phyloP scores from a whole-genome alignment of 352 stramenopile species.

The Globisporangium viniferum region DNA sequence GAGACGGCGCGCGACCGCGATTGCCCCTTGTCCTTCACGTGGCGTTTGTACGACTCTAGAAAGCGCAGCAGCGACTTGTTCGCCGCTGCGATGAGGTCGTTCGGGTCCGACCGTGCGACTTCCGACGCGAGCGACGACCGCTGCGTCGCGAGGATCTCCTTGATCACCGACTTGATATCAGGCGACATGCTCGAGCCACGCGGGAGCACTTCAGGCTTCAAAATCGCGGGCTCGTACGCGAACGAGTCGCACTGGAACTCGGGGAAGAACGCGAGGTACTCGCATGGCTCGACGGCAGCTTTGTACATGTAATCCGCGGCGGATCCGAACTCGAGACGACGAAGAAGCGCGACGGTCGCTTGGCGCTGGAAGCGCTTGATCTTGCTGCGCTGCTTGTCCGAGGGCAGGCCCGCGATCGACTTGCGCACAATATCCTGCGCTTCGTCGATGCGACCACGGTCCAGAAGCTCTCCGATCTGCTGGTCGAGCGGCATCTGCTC shows the following conservation, averaged over 20 bases:
- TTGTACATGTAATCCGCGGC: conserved; percentile 86
- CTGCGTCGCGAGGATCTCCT: conserved; percentile 57
- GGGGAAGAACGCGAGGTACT: conserved; percentile 87
- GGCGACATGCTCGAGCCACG: conserved; percentile 67
- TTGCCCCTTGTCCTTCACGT: conserved; percentile 69
- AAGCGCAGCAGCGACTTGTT: conserved; percentile 82
- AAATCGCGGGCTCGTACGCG: conserved; percentile 75
- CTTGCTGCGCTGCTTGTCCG: conserved; percentile 86
- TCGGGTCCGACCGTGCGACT: conserved; percentile 50
- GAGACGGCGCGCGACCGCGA: conserved; percentile 36
- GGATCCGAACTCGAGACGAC: conserved; percentile 73
- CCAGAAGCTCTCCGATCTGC: conserved; percentile 79
- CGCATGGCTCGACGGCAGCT: conserved; percentile 77
- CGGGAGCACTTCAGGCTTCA: conserved; percentile 82
- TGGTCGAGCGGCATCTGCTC: conserved; percentile 85
- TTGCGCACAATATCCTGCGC: conserved; percentile 83
- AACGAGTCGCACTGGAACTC: conserved; percentile 79
- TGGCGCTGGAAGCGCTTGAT: conserved; percentile 88
- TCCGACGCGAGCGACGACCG: conserved; percentile 47
- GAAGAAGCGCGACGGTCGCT: conserved; percentile 71
- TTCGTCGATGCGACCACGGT: conserved; percentile 84
- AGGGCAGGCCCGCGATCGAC: conserved; percentile 61
- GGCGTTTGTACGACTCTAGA: conserved; percentile 77
- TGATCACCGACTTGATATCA: conserved; percentile 75
- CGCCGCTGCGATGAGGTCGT: conserved; percentile 53